Evolutionary conservation across 345 rosid species (phyloP).

Genomic region (Triadica sebifera): DNA sequence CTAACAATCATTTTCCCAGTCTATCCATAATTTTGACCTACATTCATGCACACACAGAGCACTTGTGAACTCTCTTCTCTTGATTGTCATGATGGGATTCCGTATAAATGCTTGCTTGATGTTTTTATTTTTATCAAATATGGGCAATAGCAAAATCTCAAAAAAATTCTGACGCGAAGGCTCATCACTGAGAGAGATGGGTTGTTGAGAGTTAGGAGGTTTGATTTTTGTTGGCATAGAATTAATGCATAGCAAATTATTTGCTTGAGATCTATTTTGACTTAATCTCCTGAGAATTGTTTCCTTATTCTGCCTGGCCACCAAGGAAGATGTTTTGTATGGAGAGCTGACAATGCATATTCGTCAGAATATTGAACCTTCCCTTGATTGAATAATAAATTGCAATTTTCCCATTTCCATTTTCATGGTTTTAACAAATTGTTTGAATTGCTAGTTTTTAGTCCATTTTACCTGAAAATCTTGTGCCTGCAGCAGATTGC

Average conservation of each 20-base stretch:
- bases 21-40: neutral
- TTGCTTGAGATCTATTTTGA: no score
- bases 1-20: neutral
- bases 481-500: neutral
- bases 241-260: no score
- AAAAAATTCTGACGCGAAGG: constrained; percentile 42
- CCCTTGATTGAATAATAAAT: constrained; percentile 19
- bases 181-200: constrained; percentile 40
- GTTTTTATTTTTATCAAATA: neutral
- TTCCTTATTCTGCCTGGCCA: neutral
- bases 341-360: neutral
- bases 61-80: neutral
- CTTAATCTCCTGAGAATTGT: no score
- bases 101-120: constrained; percentile 3
- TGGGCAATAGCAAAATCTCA: constrained; percentile 51
- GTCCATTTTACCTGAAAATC: neutral
- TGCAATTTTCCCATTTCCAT: neutral
- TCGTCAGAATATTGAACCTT: constrained; percentile 14
- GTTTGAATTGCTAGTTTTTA: neutral
- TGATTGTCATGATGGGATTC: neutral
- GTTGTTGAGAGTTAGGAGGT: constrained; percentile 13
- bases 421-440: neutral
- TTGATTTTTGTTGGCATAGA: constrained; percentile 26
- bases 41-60: no score
- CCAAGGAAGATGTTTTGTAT: constrained; percentile 3